Evolutionary conservation across 192 early-diverging fungal genomes (phyloP).

Genomic region (Backusella psychrophila): DNA sequence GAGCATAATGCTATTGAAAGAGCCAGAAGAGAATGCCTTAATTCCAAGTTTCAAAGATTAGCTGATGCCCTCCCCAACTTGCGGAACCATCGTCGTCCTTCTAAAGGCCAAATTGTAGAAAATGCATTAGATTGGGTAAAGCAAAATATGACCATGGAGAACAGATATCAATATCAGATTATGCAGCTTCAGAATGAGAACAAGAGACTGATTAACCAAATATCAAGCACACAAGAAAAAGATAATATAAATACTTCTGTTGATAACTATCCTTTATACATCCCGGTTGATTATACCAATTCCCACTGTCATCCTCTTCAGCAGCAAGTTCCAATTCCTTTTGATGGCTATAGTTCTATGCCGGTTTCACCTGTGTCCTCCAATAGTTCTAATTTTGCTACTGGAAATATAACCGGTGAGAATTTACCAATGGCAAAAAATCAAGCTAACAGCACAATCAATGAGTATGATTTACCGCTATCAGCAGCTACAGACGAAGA

Average conservation of each 20-base stretch:
- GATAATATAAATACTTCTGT: background rate
- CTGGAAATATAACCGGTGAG: background rate
- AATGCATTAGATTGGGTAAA: conserved; percentile 66
- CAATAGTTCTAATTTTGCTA: background rate
- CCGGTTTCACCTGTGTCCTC: background rate
- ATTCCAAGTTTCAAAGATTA: conserved; percentile 74
- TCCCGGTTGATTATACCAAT: background rate
- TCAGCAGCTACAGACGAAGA: background rate
- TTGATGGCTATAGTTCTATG: background rate
- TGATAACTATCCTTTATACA: background rate
- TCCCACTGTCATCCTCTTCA: background rate
- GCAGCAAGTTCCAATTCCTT: background rate
- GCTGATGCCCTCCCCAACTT: conserved; percentile 71
- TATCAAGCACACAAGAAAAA: background rate
- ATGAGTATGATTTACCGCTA: background rate
- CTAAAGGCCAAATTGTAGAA: conserved; percentile 73
- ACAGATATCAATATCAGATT: conserved; percentile 17
- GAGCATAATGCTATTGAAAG: conserved; percentile 79
- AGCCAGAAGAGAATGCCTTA: conserved; percentile 73
- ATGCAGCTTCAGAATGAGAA: conserved; percentile 12
- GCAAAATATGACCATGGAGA: conserved; percentile 3
- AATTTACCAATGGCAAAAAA: background rate
- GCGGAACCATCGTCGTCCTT: conserved; percentile 66
- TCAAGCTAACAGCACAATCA: background rate
- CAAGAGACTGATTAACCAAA: background rate